These are phyloP conservation scores for Sclerotinia glacialis DNA, from an alignment of 2,329 filamentous ascomycete species.

Conservation along the genomic window DNA sequence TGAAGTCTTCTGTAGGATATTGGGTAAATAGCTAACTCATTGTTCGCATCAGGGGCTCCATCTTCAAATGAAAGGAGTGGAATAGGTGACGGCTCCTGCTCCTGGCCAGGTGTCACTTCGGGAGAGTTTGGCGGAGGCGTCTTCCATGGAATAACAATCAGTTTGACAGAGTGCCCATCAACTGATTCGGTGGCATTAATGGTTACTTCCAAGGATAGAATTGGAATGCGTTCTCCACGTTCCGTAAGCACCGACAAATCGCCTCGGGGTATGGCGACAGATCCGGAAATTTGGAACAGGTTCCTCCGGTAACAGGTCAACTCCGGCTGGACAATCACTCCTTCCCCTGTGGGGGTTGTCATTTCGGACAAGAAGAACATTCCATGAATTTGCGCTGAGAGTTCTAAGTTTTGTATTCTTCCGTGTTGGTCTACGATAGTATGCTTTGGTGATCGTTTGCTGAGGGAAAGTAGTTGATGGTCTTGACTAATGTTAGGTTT, in stretches of 20 bases:
- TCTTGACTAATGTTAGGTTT: conserved; percentile 40
- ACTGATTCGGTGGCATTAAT: conserved; percentile 94
- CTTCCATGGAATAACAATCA: conserved; percentile 98
- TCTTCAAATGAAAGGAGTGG: conserved; percentile 68
- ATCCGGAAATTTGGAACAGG: conserved; percentile 92
- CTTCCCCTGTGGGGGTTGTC: conserved; percentile 49
- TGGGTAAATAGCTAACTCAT: conserved; percentile 83
- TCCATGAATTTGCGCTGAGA: conserved; percentile 72
- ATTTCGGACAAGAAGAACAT: conserved; percentile 83
- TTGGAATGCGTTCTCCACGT: conserved; percentile 77
- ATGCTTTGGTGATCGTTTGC: conserved; percentile 41
- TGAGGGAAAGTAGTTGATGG: conserved; percentile 40
- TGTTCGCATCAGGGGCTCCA: conserved; percentile 36
- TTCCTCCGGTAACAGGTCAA: conserved; percentile 95
- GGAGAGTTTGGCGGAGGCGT: conserved; percentile 78
- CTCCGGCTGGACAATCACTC: conserved; percentile 62
- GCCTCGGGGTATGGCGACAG: conserved; percentile 74
- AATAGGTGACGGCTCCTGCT: conserved; percentile 83
- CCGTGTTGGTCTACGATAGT: conserved; percentile 51
- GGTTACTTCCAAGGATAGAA: conserved; percentile 78
- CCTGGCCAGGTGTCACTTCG: conserved; percentile 61
- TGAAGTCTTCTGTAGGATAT: conserved; percentile 93
- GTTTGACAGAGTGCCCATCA: conserved; percentile 84
- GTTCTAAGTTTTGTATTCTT: conserved; percentile 48
- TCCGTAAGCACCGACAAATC: conserved; percentile 80